Base-by-base conservation (phyloP, 2,329 filamentous ascomycete species). In the Pseudogymnoascus sp. region DNA sequence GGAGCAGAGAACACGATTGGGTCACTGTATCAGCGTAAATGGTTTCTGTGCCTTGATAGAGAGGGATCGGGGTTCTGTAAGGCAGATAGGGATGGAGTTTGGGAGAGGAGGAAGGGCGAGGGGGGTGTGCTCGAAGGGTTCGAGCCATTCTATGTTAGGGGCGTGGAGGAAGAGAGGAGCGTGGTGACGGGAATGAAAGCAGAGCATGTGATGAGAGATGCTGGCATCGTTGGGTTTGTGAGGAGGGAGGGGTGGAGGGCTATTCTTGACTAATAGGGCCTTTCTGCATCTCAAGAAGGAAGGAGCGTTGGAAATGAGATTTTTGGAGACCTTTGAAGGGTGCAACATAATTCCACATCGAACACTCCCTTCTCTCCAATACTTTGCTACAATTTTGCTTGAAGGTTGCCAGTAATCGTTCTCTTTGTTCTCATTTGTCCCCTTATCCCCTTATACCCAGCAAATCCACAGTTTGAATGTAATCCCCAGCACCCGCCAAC, bases 1-100 rank as follows among this genome's bases (percentile, higher is more conserved):
- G 87, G 88, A 4, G 85, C 88, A 0, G 78, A 69, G 1, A 90
- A 90, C 69, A 82, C 79, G 2, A 86, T 90, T 42, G 84, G 82
- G 5, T 89, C 86, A 38, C 77, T 90, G 3, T 82, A 90, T 68
- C 87, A 90, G 71, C 80, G 87, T 4, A 78, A 79, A 44, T 90
- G 87, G 88, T 89, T 84, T 64, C 69, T 89, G 16, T 82, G 82
- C 10, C 76, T 90, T 1, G 88, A 90, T 69, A 78, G 84, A 11
- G 71, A 70, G 25, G 81, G 78, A 4, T 85, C 82, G 60, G 87
- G 87, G 4, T 88, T 90, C 63, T 72, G 75, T 74, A 69, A 71
- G 70, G 21, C 70, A 70, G 2, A 70, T 67, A 11, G 63, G 65
- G 42, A 53, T 66, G 18, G 6, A 5, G n/a, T 44, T 21, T 59